Percentiles rank a stretch among this genome's conserved stretches.
Evolutionary conservation across 371 early-diverging fungal species (phyloP).

Genomic region (Syncephalastrum sp.): DNA sequence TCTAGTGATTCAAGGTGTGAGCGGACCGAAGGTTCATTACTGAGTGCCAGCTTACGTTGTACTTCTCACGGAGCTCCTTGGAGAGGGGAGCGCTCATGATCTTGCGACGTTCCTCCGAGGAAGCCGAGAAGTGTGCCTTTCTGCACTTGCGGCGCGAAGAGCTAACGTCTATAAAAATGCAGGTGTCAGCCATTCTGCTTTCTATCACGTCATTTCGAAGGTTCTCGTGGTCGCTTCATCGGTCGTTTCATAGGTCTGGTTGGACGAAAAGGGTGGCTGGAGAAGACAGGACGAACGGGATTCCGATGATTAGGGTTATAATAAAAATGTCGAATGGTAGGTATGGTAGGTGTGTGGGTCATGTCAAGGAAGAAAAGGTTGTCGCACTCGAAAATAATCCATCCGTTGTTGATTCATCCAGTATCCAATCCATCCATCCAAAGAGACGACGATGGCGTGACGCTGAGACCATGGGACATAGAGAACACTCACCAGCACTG

Average conservation of each 20-base stretch:
- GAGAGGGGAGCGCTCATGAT: conserved; percentile 94
- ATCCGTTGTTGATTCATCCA: not conserved
- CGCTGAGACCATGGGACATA: not conserved
- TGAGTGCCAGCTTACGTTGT: conserved; percentile 65
- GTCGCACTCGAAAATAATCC: not conserved
- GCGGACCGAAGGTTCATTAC: not conserved
- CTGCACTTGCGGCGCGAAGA: conserved; percentile 95
- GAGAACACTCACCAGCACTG: conserved; percentile 30
- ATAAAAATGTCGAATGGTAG: conserved; percentile 3
- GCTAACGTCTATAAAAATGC: conserved; percentile 70
- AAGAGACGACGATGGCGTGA: not conserved
- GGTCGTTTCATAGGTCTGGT: not conserved
- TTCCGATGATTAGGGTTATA: not conserved
- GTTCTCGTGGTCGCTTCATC: conserved; percentile 6
- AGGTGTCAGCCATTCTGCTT: conserved; percentile 1
- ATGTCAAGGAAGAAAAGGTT: not conserved
- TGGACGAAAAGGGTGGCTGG: too few relatives aligned
- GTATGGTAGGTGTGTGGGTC: not conserved
- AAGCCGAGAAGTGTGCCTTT: conserved; percentile 98
- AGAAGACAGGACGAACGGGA: too few relatives aligned
- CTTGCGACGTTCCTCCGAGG: conserved; percentile 89
- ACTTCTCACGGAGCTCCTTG: conserved; percentile 97
- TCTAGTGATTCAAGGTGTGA: conserved; percentile 29
- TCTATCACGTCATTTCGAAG: not conserved
- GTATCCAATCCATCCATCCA: conserved; percentile 3